phyloP scores from a whole-genome alignment of 1,139 yeast species.

The Yamadazyma jaroonii region DNA sequence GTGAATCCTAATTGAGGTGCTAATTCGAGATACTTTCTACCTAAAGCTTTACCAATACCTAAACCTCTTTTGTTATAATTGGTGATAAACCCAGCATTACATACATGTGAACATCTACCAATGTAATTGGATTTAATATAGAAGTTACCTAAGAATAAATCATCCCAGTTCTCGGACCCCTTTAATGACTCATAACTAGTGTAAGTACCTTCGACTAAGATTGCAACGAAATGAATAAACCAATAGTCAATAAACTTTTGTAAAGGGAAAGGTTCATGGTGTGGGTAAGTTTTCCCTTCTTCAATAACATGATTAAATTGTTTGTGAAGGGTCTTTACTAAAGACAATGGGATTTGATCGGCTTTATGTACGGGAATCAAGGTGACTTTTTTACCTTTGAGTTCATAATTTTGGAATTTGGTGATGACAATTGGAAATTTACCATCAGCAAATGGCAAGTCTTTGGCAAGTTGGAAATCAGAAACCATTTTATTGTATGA shows the following conservation, averaged over 20 bases:
- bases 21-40: slow-evolving; percentile 55
- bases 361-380: slow-evolving; percentile 30
- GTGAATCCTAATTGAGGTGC: slow-evolving; percentile 73
- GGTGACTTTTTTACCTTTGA: slow-evolving; percentile 28
- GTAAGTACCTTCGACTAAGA: slow-evolving; percentile 39
- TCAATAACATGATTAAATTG: slow-evolving; percentile 47
- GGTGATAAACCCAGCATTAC: slow-evolving; percentile 79
- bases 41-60: slow-evolving; percentile 62
- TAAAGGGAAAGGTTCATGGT: slow-evolving; percentile 22
- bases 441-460: slow-evolving; percentile 37
- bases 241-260: slow-evolving; percentile 39
- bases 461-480: slow-evolving; percentile 12
- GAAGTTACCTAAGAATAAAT: slow-evolving; percentile 59
- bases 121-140: slow-evolving; percentile 76
- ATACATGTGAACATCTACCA: slow-evolving; percentile 75
- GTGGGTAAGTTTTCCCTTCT: slow-evolving; percentile 53
- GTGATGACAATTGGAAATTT: slow-evolving; percentile 25
- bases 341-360: slow-evolving; percentile 30
- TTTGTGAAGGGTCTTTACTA: slow-evolving; percentile 30
- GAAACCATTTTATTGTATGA: neutral
- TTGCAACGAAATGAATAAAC: slow-evolving; percentile 45
- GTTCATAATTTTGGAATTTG: slow-evolving; percentile 24
- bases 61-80: slow-evolving; percentile 53
- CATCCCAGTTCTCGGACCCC: slow-evolving; percentile 33
- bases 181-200: slow-evolving; percentile 10